These are phyloP conservation scores for Cryptosporidium andersoni DNA, from an alignment of 169 alveolate species.

Conservation along the genomic window DNA sequence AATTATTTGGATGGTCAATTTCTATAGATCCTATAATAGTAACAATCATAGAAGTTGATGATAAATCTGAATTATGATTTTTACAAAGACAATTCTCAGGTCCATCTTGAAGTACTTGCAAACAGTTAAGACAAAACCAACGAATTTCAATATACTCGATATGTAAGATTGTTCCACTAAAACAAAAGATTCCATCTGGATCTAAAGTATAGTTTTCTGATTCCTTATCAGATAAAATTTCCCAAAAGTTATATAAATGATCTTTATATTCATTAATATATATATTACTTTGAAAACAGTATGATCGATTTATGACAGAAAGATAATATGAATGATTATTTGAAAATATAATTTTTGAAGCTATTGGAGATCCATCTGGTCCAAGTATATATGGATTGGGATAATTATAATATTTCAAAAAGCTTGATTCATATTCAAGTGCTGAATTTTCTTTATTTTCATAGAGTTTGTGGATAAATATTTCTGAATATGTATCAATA, in stretches of 20 bases:
- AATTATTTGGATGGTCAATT: background rate
- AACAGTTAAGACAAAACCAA: slow-evolving; percentile 64
- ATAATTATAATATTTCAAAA: background rate
- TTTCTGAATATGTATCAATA: background rate
- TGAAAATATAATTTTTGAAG: background rate
- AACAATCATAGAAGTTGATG: slow-evolving; percentile 25
- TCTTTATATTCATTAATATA: background rate
- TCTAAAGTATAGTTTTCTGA: background rate
- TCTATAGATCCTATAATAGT: slow-evolving; percentile 37
- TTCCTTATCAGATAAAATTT: background rate
- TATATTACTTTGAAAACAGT: slow-evolving; percentile 20
- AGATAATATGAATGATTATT: background rate
- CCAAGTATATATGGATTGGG: slow-evolving; percentile 65
- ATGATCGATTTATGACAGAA: slow-evolving; percentile 16
- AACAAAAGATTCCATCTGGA: slow-evolving; percentile 17
- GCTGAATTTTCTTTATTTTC: background rate
- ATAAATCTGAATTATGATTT: background rate
- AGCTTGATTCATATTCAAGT: background rate
- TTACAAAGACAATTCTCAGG: background rate
- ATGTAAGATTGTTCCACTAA: slow-evolving; percentile 40
- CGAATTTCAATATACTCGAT: slow-evolving; percentile 11
- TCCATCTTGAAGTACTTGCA: background rate
- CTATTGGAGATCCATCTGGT: slow-evolving; percentile 68
- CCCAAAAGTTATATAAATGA: background rate
- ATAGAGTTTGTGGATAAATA: background rate